Conservation (phyloP, 139 green algal species). For the Tetradesmus obliquus region DNA sequence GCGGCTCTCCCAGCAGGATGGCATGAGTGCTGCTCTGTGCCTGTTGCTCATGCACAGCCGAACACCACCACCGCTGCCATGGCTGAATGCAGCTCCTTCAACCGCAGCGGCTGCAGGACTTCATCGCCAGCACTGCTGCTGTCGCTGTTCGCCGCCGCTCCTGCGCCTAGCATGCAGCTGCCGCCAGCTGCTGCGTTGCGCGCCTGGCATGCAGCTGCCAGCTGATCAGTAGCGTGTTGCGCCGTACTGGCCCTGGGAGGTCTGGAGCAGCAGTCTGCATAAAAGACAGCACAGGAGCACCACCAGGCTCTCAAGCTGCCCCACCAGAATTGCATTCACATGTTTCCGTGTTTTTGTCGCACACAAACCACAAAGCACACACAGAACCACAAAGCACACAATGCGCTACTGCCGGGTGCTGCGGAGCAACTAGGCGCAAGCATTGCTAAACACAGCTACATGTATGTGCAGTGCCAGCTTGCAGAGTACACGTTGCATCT, state of each 20-base stretch:
- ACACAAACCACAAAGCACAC: too few species aligned
- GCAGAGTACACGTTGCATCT: not conserved
- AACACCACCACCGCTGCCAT: not conserved
- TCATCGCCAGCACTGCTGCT: not conserved
- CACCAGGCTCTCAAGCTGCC: not conserved
- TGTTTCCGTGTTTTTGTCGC: too few species aligned
- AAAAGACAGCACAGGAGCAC: not conserved
- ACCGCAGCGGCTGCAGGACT: not conserved
- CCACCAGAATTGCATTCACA: too few species aligned
- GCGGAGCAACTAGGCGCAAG: not conserved
- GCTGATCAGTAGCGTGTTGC: not conserved
- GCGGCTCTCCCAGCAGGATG: not conserved
- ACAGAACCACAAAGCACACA: not conserved
- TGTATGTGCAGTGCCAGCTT: not conserved
- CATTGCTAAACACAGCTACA: not conserved
- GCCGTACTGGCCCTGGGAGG: conserved; percentile 21
- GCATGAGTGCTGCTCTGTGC: not conserved
- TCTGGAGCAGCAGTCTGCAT: conserved; percentile 17
- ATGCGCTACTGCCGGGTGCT: not conserved
- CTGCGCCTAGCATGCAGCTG: not conserved
- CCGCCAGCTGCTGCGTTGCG: not conserved
- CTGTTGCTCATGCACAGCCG: not conserved
- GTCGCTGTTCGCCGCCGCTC: not conserved
- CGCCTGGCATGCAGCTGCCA: not conserved
- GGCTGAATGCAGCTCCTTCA: not conserved